Conservation (phyloP, 305 asterid species). For the Fraxinus angustifolia region DNA sequence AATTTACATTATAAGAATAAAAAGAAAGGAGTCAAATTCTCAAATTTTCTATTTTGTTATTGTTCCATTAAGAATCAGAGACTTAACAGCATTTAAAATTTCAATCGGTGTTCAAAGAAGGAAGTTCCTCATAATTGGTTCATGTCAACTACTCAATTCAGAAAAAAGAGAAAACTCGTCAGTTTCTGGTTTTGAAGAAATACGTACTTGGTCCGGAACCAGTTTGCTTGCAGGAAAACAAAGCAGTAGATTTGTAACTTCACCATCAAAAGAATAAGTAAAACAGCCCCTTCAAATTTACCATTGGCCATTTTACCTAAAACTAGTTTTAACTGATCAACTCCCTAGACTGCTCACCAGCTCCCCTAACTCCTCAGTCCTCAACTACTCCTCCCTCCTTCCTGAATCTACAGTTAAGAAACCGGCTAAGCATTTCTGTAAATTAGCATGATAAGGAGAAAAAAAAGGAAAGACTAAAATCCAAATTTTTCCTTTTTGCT, state of each 20-base stretch:
- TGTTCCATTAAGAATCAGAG: neutral
- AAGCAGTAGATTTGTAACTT: neutral
- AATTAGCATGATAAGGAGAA: neutral
- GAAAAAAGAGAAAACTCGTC: neutral
- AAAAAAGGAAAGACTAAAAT: neutral
- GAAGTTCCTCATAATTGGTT: neutral
- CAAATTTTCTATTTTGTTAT: neutral
- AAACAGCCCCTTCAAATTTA: neutral
- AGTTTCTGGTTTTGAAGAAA: neutral
- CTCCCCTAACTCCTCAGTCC: neutral
- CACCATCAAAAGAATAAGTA: neutral
- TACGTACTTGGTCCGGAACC: neutral
- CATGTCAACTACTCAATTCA: neutral
- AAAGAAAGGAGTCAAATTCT: neutral
- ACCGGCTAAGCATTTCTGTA: neutral
- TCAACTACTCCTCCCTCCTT: neutral
- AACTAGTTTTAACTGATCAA: neutral
- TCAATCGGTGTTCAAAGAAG: neutral
- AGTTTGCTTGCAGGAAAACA: neutral
- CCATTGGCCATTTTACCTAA: neutral
- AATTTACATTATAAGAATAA: neutral
- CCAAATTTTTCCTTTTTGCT: neutral
- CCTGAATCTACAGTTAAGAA: neutral
- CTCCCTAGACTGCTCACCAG: neutral
- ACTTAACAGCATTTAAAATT: neutral